Evolutionary conservation across 306 rosid species (phyloP).

Genomic region (Medicago lupulina): DNA sequence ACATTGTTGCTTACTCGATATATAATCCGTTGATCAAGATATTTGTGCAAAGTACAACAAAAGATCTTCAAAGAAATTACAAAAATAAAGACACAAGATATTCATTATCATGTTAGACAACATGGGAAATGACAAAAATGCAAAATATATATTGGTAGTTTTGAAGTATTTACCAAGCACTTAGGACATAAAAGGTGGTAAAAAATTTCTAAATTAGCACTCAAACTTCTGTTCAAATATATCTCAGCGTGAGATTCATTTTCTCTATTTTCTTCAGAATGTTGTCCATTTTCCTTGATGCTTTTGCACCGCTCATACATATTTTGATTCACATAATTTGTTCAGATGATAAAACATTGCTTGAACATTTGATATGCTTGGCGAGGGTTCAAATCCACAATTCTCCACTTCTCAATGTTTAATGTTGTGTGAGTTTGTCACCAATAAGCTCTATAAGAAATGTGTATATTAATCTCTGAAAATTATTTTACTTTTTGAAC

Average conservation of each 20-base stretch:
- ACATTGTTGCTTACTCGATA: conserved; percentile 61
- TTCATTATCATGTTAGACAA: conserved; percentile 24
- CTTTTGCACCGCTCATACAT: conserved; percentile 56
- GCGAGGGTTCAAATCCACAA: too few relatives aligned
- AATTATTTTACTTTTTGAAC: too few relatives aligned
- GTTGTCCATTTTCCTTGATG: not conserved
- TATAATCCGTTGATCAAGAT: conserved; percentile 54
- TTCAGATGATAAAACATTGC: not conserved
- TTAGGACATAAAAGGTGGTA: conserved; percentile 80
- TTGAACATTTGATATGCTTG: too few relatives aligned
- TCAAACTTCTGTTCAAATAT: conserved; percentile 61
- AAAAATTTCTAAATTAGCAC: conserved; percentile 64
- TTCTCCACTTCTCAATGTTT: too few relatives aligned
- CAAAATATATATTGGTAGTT: not conserved
- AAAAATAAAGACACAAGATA: conserved; percentile 31
- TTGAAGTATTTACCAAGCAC: conserved; percentile 64
- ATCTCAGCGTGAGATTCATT: conserved; percentile 47
- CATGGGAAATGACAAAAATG: not conserved
- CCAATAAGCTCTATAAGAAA: too few relatives aligned
- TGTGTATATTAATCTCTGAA: too few relatives aligned
- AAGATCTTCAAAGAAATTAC: conserved; percentile 56
- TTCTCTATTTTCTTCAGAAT: conserved; percentile 46
- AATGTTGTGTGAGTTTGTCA: too few relatives aligned
- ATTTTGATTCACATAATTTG: conserved; percentile 16
- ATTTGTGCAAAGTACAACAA: conserved; percentile 78